A percentile compares a stretch with the other conserved stretches of the same genome.
Conservation (phyloP, 2,329 filamentous ascomycete genomes). For the Cladophialophora yegresii region DNA sequence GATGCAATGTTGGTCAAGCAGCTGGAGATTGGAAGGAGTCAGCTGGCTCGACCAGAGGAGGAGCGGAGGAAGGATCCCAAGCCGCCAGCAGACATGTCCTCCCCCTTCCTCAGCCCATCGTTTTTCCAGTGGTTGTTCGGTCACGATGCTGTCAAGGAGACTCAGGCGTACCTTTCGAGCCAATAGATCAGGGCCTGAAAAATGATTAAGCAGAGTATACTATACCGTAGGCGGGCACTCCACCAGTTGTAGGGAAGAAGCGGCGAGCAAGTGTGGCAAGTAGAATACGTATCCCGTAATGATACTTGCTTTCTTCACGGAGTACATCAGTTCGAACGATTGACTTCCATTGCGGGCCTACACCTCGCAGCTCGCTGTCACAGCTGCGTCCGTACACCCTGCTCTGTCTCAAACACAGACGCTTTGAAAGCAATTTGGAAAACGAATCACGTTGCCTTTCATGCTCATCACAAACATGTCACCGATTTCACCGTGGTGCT, state of each 20-base stretch:
- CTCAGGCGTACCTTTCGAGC: slow-evolving; percentile 4
- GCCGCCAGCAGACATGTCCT: slow-evolving; percentile 5
- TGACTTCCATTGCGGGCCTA: no score
- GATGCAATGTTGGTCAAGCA: slow-evolving; percentile 3
- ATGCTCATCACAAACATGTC: neutral
- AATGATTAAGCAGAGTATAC: neutral
- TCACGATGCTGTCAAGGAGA: slow-evolving; percentile 9
- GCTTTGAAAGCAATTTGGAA: neutral
- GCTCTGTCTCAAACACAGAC: neutral
- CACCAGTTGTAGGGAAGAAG: neutral
- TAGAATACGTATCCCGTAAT: neutral
- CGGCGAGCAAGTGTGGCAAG: neutral
- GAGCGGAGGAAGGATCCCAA: slow-evolving; percentile 8
- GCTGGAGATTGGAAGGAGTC: neutral
- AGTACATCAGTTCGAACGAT: no score
- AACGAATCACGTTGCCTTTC: neutral
- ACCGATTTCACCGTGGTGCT: neutral
- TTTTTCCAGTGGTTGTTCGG: slow-evolving; percentile 11
- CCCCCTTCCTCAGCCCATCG: slow-evolving; percentile 1
- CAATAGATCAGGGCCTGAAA: neutral
- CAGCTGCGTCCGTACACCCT: neutral
- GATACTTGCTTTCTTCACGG: neutral
- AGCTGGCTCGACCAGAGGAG: slow-evolving; percentile 9
- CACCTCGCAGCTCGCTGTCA: no score
- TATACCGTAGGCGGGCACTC: neutral